Base-by-base conservation (phyloP, 2,329 filamentous ascomycete genomes). In the Diplodia corticola region DNA sequence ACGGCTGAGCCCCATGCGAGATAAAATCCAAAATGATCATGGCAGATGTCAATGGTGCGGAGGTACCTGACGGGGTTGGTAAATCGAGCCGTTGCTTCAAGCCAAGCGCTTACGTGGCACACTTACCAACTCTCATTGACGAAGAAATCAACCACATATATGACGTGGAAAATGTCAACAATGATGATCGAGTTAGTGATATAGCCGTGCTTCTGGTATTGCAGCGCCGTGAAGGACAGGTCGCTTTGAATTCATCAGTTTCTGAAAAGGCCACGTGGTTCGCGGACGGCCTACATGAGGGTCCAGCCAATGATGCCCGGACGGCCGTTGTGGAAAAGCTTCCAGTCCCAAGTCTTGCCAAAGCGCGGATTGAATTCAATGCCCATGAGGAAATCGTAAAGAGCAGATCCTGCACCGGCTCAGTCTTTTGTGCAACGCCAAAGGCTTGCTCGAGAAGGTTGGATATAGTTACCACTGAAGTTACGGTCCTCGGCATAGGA, bases 311-410 rank as follows among this genome's bases (percentile, higher is more conserved):
- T 74, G 63, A 83, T 83, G 9, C 81, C 82, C n/a, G 79, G 78
- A 24, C 82, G 73, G 4, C 81, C 81, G 63, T 82, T 83, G 57
- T 13, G 46, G 24, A 66, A 66, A 20, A 66, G 48, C 35, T 66
- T 66, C 64, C 64, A 66, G 26, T 73, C 69, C 77, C 44, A 77
- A 72, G 63, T 75, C 70, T 66, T 76, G 49, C 64, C 64, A 86
- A 66, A 66, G 26, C 64, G 64, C 28, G 64, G 64, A 13, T 66
- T 66, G 70, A 87, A 85, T 67, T 83, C 81, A 22, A 83, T 93
- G 69, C 89, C 91, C 91, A 96, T 94, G 66, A 89, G 79, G 75
- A 80, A 79, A 71, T 80, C 84, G 46, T 65, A 64, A 7, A 57
- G 24, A 33, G 48, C 55, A 15, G 64, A 66, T 33, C 64, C 64